Percentiles rank a stretch among this genome's conserved stretches.
Evolutionary conservation across 495 filamentous ascomycete genomes (phyloP).

Genomic region (Penicillium dipodomyicola): DNA sequence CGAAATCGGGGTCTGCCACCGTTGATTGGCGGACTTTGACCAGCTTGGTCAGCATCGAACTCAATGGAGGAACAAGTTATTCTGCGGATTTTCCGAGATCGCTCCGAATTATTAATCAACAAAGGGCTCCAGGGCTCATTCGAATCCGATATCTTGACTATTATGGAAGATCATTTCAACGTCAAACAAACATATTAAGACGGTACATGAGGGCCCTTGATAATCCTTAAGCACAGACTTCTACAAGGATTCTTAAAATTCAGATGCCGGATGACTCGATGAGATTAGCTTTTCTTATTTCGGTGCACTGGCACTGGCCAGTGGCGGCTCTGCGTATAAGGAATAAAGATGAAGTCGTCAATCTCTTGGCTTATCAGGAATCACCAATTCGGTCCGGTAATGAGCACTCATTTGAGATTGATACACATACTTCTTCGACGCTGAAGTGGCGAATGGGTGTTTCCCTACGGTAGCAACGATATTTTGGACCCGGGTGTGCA

Average conservation of each 20-base stretch:
- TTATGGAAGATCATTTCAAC: background rate
- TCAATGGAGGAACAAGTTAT: background rate
- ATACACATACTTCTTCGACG: no score
- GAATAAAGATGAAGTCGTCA: background rate
- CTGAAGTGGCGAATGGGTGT: no score
- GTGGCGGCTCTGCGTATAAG: background rate
- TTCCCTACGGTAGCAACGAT: no score
- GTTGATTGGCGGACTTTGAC: background rate
- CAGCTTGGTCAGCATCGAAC: background rate
- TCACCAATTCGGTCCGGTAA: background rate
- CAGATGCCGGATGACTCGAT: background rate
- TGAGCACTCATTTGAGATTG: background rate
- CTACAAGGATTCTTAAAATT: background rate
- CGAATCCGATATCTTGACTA: background rate
- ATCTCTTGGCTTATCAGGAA: background rate
- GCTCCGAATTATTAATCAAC: background rate
- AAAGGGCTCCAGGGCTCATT: background rate
- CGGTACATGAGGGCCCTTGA: background rate
- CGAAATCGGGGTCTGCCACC: background rate
- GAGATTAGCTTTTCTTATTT: background rate
- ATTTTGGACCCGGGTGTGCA: no score
- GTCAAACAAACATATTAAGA: background rate
- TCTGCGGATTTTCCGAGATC: background rate
- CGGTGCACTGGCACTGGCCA: background rate
- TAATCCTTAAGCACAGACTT: background rate